Conservation (phyloP, 2,329 filamentous ascomycete genomes). For the Keithomyces neogunnii region DNA sequence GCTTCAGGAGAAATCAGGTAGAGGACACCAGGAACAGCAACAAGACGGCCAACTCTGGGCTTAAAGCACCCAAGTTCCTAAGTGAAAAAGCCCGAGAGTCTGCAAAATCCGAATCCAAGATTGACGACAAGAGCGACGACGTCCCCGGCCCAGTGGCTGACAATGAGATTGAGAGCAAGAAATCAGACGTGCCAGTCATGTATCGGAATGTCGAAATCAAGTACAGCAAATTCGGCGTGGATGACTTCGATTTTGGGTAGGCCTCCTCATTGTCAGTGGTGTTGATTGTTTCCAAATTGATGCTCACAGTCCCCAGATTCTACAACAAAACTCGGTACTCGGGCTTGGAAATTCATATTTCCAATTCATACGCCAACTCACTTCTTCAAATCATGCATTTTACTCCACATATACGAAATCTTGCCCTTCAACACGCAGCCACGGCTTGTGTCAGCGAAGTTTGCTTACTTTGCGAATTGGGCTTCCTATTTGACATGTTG, state of each 20-base stretch:
- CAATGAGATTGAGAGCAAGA: constrained; percentile 62
- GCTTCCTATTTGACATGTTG: constrained; percentile 95
- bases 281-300: constrained; percentile 1
- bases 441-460: constrained; percentile 73
- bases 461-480: constrained; percentile 88
- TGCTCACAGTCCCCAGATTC: constrained; percentile 47
- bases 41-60: constrained; percentile 49
- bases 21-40: constrained; percentile 64
- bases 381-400: constrained; percentile 88
- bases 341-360: constrained; percentile 89
- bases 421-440: constrained; percentile 82
- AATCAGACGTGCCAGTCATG: constrained; percentile 75
- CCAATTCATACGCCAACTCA: constrained; percentile 92
- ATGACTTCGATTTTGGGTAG: constrained; percentile 95
- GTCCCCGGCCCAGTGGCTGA: constrained; percentile 58
- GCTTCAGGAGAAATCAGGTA: constrained; percentile 69
- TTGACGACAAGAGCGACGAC: constrained; percentile 43
- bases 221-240: constrained; percentile 98
- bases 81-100: constrained; percentile 82
- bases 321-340: constrained; percentile 93
- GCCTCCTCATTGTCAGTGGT: constrained; percentile 14
- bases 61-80: constrained; percentile 79
- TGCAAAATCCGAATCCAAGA: constrained; percentile 34
- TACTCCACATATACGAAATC: constrained; percentile 77
- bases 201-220: constrained; percentile 97